Conservation (phyloP, 1,284 basidiomycete genomes). For the Rhodotorula sp. region DNA sequence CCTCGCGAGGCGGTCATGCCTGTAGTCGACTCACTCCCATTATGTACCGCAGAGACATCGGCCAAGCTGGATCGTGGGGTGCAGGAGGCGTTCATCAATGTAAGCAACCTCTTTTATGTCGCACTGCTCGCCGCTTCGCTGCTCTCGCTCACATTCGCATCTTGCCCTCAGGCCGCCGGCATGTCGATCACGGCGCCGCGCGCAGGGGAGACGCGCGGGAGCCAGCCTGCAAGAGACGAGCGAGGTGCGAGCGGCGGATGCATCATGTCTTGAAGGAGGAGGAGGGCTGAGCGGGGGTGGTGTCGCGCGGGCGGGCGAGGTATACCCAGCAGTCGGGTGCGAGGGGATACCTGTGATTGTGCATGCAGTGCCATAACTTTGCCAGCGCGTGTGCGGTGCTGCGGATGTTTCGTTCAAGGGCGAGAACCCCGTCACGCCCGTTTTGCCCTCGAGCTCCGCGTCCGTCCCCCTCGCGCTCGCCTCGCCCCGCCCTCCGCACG, state of each 20-base stretch:
- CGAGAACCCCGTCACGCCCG: too few relatives aligned
- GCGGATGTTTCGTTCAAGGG: not conserved
- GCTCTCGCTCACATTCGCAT: not conserved
- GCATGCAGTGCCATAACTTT: not conserved
- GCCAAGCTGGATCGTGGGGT: slow-evolving; percentile 95
- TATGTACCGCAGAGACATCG: slow-evolving; percentile 82
- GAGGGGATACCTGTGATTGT: not conserved
- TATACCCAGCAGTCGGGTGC: not conserved
- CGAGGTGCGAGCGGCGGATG: not conserved
- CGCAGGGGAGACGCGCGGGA: slow-evolving; percentile 58
- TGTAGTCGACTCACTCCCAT: too few relatives aligned
- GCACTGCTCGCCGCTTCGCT: not conserved
- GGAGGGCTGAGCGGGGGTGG: too few relatives aligned
- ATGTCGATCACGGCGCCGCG: slow-evolving; percentile 74
- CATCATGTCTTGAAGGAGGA: slow-evolving; percentile 11
- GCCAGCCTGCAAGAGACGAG: slow-evolving; percentile 9
- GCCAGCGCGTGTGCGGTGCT: not conserved
- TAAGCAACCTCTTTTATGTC: not conserved
- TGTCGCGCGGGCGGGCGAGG: not conserved
- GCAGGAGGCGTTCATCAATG: slow-evolving; percentile 82
- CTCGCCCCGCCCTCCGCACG: not conserved
- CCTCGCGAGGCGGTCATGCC: too few relatives aligned
- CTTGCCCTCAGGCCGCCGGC: slow-evolving; percentile 62
- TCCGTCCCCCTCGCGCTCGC: not conserved
- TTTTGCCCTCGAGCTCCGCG: too few relatives aligned